A percentile compares a stretch with the other conserved stretches of the same genome.
Evolutionary conservation across 1,284 basidiomycete genomes (phyloP).

Genomic region (Fomitiporia mediterranea): DNA sequence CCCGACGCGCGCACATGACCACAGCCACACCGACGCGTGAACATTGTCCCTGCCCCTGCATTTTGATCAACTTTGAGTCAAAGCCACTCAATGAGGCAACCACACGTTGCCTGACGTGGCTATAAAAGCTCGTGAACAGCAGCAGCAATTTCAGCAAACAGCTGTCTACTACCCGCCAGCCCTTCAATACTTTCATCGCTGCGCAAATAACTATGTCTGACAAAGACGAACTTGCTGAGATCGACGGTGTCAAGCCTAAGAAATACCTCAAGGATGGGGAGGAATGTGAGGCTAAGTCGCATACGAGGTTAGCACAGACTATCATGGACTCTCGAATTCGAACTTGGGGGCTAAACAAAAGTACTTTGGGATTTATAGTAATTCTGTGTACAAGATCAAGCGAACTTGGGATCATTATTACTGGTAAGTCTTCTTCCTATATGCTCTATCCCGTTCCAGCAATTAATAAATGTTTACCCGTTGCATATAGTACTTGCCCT

Average conservation of each 20-base stretch:
- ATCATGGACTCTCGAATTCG: no score
- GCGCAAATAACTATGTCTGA: not conserved
- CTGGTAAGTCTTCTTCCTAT: constrained; percentile 32
- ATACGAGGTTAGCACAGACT: constrained; percentile 21
- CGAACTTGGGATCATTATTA: constrained; percentile 53
- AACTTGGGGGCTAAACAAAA: no score
- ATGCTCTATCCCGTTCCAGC: constrained; percentile 4
- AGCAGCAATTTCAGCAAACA: not conserved
- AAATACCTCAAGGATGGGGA: constrained; percentile 23
- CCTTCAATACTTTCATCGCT: not conserved
- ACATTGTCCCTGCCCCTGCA: no score
- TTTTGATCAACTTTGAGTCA: not conserved
- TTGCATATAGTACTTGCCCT: constrained; percentile 37
- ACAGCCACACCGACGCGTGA: not conserved
- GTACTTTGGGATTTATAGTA: constrained; percentile 27
- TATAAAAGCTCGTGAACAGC: not conserved
- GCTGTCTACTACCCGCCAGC: not conserved
- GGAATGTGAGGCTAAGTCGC: constrained; percentile 18
- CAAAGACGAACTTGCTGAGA: constrained; percentile 20
- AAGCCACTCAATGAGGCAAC: not conserved
- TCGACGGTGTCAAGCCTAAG: constrained; percentile 25
- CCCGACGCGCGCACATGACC: not conserved
- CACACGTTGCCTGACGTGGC: not conserved
- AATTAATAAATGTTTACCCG: not conserved
- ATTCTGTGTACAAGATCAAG: constrained; percentile 47